These are phyloP conservation scores for Tuber indicum DNA, from an alignment of 495 filamentous ascomycete species.

Conservation along the genomic window DNA sequence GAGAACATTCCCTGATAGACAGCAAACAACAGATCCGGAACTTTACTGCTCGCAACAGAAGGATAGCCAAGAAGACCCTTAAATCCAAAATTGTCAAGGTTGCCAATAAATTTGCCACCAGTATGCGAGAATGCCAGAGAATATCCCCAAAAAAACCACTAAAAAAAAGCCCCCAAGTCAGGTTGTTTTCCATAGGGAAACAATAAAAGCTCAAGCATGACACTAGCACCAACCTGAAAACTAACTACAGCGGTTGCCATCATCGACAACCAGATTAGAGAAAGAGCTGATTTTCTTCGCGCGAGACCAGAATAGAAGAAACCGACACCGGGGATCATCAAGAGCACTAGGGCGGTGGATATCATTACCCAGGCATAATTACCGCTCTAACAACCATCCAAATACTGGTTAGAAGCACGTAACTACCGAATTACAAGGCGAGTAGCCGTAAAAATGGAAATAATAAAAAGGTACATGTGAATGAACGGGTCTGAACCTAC, in stretches of 20 bases:
- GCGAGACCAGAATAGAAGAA: conserved; percentile 99
- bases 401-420: conserved; percentile 14
- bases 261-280: conserved; percentile 92
- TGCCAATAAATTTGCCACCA: conserved; percentile 75
- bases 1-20: conserved; percentile 99
- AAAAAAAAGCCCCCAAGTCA: conserved; percentile 2
- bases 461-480: not conserved
- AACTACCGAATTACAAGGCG: not conserved
- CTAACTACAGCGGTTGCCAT: conserved; percentile 86
- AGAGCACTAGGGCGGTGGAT: conserved; percentile 78
- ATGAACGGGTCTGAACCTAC: conserved; percentile 46
- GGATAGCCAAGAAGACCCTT: conserved; percentile 70
- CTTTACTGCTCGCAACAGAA: conserved; percentile 69
- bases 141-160: conserved; percentile 99
- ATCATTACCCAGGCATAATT: conserved; percentile 91
- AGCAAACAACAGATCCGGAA: conserved; percentile 87
- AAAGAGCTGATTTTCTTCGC: conserved; percentile 90
- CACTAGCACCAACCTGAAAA: conserved; percentile 55
- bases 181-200: not conserved
- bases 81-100: conserved; percentile 80
- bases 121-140: conserved; percentile 86
- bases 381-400: conserved; percentile 54
- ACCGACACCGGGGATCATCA: conserved; percentile 97
- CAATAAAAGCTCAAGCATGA: conserved; percentile 3
- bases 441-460: not conserved